A percentile compares a stretch with the other conserved stretches of the same genome.
phyloP scores from a whole-genome alignment of 1,284 basidiomycete genomes.

The Mycosarcoma mackinlayi region DNA sequence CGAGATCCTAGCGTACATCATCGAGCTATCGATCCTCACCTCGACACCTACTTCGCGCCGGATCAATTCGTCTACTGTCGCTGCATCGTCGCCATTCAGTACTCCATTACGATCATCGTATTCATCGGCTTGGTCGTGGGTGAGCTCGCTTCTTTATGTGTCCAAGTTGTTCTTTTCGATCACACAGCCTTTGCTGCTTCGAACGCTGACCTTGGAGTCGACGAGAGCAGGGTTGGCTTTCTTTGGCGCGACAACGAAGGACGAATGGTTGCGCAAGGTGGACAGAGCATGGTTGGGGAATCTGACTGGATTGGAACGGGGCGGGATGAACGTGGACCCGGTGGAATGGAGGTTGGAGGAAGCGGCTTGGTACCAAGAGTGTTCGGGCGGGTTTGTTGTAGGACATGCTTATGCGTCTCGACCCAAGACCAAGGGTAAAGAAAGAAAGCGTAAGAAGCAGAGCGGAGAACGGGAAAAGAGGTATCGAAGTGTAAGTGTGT shows the following conservation, averaged over 20 bases:
- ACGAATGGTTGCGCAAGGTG: not conserved
- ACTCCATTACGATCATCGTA: constrained; percentile 10
- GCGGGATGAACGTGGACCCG: constrained; percentile 11
- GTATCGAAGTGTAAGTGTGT: constrained; percentile 38
- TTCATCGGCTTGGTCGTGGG: constrained; percentile 22
- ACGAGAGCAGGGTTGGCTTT: constrained; percentile 1
- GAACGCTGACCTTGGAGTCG: constrained; percentile 30
- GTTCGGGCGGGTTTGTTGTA: constrained; percentile 39
- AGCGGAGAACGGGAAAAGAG: constrained; percentile 3
- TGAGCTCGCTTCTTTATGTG: constrained; percentile 16
- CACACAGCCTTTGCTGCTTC: constrained; percentile 27
- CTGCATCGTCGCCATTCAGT: constrained; percentile 12
- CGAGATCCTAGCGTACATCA: constrained; percentile 37
- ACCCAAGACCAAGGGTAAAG: not conserved
- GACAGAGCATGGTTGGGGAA: constrained; percentile 40
- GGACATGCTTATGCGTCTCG: constrained; percentile 41
- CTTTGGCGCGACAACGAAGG: not conserved
- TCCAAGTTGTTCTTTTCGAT: constrained; percentile 29
- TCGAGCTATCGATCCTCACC: constrained; percentile 35
- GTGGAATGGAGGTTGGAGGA: constrained; percentile 16
- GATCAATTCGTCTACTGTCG: not conserved
- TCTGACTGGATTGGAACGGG: constrained; percentile 8
- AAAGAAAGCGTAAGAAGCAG: not conserved
- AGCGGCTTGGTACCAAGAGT: constrained; percentile 43
- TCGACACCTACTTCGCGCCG: constrained; percentile 19